Evolutionary conservation across 306 rosid species (phyloP).

Genomic region (Alnus glutinosa): DNA sequence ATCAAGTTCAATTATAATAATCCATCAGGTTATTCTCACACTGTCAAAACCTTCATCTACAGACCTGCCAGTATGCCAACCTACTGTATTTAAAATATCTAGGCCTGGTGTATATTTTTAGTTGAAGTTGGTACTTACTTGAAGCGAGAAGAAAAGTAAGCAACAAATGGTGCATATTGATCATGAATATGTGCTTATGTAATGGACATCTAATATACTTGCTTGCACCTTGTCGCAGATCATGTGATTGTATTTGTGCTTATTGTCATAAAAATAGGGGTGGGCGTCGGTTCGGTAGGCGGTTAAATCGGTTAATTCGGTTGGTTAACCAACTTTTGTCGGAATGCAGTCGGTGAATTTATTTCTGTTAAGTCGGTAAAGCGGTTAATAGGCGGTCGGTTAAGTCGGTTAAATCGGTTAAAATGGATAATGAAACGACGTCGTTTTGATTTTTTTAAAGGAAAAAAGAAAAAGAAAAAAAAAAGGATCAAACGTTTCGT

Average conservation of each 20-base stretch:
- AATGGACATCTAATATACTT: constrained; percentile 27
- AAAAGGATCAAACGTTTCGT: no score
- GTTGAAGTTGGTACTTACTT: constrained; percentile 25
- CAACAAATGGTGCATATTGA: constrained; percentile 1
- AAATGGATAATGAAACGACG: no score
- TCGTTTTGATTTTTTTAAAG: no score
- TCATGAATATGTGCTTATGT: constrained; percentile 20
- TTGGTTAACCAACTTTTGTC: no score
- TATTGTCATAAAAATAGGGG: background rate
- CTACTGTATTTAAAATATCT: constrained; percentile 65
- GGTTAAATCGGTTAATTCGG: no score
- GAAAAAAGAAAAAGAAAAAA: no score
- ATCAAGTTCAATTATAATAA: constrained; percentile 82
- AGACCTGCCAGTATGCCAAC: constrained; percentile 56
- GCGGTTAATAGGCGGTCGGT: no score
- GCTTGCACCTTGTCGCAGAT: constrained; percentile 14
- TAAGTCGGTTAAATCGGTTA: no score
- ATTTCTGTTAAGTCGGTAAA: no score
- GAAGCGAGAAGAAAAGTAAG: constrained; percentile 25
- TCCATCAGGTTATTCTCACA: constrained; percentile 79
- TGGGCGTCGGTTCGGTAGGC: no score
- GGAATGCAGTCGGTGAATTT: no score
- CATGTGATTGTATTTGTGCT: constrained; percentile 9
- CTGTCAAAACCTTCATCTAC: constrained; percentile 72
- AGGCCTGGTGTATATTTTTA: constrained; percentile 19